Evolutionary conservation across 2,329 filamentous ascomycete genomes (phyloP).

Genomic region (Aspergillus thermomutatus): DNA sequence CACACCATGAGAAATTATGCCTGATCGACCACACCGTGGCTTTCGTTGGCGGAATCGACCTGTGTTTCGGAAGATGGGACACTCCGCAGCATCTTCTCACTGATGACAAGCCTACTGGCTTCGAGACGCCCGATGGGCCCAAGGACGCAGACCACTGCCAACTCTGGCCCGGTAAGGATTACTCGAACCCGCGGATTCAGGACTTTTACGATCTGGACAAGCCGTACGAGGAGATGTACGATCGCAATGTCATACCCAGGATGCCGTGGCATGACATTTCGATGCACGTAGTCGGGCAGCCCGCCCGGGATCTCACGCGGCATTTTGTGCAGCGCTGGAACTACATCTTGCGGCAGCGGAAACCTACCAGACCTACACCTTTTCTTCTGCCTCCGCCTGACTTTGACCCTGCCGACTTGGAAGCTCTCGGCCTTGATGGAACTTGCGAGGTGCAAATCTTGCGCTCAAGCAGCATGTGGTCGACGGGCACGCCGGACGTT

Average conservation of each 20-base stretch:
- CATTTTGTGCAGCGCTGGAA: constrained; percentile 99
- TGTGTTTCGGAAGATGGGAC: constrained; percentile 97
- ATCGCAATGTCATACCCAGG: constrained; percentile 78
- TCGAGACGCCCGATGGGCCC: constrained; percentile 72
- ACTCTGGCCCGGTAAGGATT: constrained; percentile 96
- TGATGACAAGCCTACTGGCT: constrained; percentile 93
- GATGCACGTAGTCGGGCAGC: constrained; percentile 97
- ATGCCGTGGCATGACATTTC: constrained; percentile 99
- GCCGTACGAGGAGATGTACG: constrained; percentile 98
- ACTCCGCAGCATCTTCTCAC: constrained; percentile 86
- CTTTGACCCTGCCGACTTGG: constrained; percentile 79
- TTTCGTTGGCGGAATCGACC: constrained; percentile 91
- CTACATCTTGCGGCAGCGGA: constrained; percentile 87
- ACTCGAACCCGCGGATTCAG: constrained; percentile 91
- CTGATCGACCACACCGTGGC: constrained; percentile 94
- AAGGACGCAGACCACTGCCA: constrained; percentile 91
- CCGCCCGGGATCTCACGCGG: constrained; percentile 85
- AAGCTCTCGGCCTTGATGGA: constrained; percentile 81
- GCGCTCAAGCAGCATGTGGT: constrained; percentile 87
- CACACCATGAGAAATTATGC: constrained; percentile 97
- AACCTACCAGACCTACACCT: constrained; percentile 87
- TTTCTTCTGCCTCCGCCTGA: constrained; percentile 93
- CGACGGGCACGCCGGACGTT: constrained; percentile 75
- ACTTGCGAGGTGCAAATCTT: constrained; percentile 97
- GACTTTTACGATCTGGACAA: constrained; percentile 92